Conservation (phyloP, 2,329 filamentous ascomycete species). For the Gnomoniopsis smithogilvyi region DNA sequence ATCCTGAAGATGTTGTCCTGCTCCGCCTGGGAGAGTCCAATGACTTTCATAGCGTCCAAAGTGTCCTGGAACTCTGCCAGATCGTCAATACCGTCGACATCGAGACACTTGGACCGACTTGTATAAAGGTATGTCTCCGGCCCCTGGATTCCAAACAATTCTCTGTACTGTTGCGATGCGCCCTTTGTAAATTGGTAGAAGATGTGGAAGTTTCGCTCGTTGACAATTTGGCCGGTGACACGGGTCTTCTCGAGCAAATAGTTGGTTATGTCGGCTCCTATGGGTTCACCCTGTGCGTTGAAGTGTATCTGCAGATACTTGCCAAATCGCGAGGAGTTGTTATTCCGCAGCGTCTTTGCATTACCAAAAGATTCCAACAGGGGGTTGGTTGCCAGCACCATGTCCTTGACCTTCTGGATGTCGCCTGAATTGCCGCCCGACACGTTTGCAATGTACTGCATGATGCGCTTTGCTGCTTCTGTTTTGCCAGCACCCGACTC, state of each 20-base stretch:
- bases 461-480: slow-evolving; percentile 95
- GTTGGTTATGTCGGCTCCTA: slow-evolving; percentile 97
- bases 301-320: slow-evolving; percentile 98
- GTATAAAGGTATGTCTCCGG: slow-evolving; percentile 94
- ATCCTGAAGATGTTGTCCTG: slow-evolving; percentile 97
- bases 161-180: slow-evolving; percentile 79
- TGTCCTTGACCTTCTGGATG: slow-evolving; percentile 97
- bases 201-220: slow-evolving; percentile 98
- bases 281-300: slow-evolving; percentile 84
- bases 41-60: slow-evolving; percentile 89
- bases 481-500: slow-evolving; percentile 98
- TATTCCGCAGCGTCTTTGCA: slow-evolving; percentile 95
- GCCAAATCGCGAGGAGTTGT: slow-evolving; percentile 97
- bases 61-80: slow-evolving; percentile 85
- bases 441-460: slow-evolving; percentile 99
- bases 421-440: slow-evolving; percentile 81
- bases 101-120: slow-evolving; percentile 88
- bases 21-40: slow-evolving; percentile 82
- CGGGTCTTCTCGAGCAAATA: slow-evolving; percentile 94
- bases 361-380: slow-evolving; percentile 97
- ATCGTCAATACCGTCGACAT: slow-evolving; percentile 94
- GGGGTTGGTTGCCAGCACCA: slow-evolving; percentile 98
- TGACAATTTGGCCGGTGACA: slow-evolving; percentile 90
- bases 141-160: slow-evolving; percentile 85
- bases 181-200: slow-evolving; percentile 99